Evolutionary conservation across 1,284 basidiomycete species (phyloP).

Genomic region (Austroboletus niveus): DNA sequence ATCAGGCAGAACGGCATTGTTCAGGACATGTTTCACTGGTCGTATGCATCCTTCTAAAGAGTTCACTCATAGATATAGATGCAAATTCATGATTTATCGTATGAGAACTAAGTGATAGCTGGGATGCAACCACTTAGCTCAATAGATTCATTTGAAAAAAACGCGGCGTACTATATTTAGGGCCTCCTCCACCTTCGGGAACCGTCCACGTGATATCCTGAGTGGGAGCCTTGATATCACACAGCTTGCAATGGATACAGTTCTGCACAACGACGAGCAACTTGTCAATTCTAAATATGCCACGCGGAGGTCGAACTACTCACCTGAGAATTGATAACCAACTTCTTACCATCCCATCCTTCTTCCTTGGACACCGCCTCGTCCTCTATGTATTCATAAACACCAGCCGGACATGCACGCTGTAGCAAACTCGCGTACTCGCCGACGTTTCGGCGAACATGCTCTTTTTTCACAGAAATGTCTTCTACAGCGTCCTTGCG

Average conservation of each 20-base stretch:
- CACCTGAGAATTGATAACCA: conserved; percentile 96
- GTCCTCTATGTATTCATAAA: conserved; percentile 95
- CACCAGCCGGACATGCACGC: conserved; percentile 91
- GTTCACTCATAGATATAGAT: background rate
- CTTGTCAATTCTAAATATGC: background rate
- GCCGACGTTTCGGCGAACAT: conserved; percentile 76
- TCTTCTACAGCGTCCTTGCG: conserved; percentile 53
- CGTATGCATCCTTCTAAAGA: too few species aligned
- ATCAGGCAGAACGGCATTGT: too few species aligned
- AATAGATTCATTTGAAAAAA: background rate
- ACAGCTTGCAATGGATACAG: conserved; percentile 92
- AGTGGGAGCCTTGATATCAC: conserved; percentile 90
- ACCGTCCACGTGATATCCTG: conserved; percentile 95
- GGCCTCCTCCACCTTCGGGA: conserved; percentile 91
- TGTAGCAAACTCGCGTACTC: conserved; percentile 88
- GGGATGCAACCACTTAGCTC: background rate
- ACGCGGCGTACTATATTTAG: conserved; percentile 65
- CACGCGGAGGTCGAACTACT: conserved; percentile 7
- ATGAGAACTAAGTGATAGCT: background rate
- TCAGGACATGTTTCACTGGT: too few species aligned
- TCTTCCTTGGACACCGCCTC: conserved; percentile 51
- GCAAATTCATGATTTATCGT: background rate
- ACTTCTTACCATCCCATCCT: conserved; percentile 77
- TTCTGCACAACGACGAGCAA: conserved; percentile 44
- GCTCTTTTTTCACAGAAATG: conserved; percentile 51